Evolutionary conservation across 2,329 filamentous ascomycete genomes (phyloP), one percentile per base, ranked within the genome.

Genomic region (Venturia aucupariae): DNA sequence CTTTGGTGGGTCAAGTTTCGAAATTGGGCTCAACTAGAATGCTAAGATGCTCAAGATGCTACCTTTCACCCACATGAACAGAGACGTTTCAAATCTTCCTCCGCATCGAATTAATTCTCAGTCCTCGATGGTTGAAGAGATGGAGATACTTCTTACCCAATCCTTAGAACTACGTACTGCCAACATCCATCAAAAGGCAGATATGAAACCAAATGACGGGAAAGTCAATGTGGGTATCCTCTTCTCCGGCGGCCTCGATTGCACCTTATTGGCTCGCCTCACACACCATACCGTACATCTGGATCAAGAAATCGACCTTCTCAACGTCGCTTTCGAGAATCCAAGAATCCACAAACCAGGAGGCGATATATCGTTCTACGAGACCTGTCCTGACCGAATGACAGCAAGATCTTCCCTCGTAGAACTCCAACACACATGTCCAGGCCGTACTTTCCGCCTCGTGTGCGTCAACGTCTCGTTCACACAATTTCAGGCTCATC

Each of bases 281-380:
- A 81, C 84, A 13, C 90, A 96, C 72, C 88, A 96, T 15, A 75
- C 95, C 2, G 73, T 97, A 2, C 89, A 90, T 0, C 75, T 81
- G 4, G 87, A 95, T 70, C 79, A 83, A 42, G 35, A 44, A 1
- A 86, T 99, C 66, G 94, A 97, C 72, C 80, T 99, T 10, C 82
- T 99, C 67, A 99, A 99, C 69, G 93, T 99, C 57, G 94, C 93
- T 0, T 99, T 99, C 71, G 90, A 99, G 74, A 99, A 99, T 68
- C 93, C 92, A 87, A 68, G 86, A 82, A 66, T 86, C 68, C 69
- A 85, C 70, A 71, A 69, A 48, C 71, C 70, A 63, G 66, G 67
- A 24, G 64, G 64, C n/a, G 72, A 71, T 7, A 35, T 60, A 55
- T 73, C 86, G 0, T n/a, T 57, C 30, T 97, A 90, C 71, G 92